phyloP scores from a whole-genome alignment of 176 grass and related monocot genomes.

The Lolium multiflorum region DNA sequence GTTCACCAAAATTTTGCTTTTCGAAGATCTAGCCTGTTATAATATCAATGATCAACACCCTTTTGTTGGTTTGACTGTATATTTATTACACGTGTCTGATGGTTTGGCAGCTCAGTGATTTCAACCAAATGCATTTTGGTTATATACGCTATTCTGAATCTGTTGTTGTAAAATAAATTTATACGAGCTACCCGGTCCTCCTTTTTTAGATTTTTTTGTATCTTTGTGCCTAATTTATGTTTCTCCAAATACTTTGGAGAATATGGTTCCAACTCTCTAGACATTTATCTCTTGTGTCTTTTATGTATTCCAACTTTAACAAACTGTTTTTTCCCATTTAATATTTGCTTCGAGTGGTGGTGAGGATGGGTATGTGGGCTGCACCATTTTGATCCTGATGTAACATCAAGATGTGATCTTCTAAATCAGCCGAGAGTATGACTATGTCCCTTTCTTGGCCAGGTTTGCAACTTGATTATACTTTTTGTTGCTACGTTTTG shows the following conservation, averaged over 20 bases:
- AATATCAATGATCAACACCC: background rate
- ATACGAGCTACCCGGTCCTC: conserved; percentile 20
- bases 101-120: conserved; percentile 36
- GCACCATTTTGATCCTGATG: conserved; percentile 84
- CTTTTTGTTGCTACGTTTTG: background rate
- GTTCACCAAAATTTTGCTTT: background rate
- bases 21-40: background rate
- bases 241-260: background rate
- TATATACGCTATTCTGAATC: conserved; percentile 68
- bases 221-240: background rate
- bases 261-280: background rate
- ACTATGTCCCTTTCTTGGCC: background rate
- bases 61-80: no score
- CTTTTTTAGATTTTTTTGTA: background rate
- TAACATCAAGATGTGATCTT: conserved; percentile 72
- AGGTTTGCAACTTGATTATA: no score
- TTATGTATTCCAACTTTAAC: background rate
- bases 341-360: conserved; percentile 66
- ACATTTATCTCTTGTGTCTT: background rate
- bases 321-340: conserved; percentile 4
- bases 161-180: conserved; percentile 36
- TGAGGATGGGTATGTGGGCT: conserved; percentile 95
- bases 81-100: background rate
- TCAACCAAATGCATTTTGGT: conserved; percentile 42
- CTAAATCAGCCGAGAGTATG: background rate